Evolutionary conservation across 2,329 filamentous ascomycete genomes (phyloP).

Genomic region (Aspergillus sp.): DNA sequence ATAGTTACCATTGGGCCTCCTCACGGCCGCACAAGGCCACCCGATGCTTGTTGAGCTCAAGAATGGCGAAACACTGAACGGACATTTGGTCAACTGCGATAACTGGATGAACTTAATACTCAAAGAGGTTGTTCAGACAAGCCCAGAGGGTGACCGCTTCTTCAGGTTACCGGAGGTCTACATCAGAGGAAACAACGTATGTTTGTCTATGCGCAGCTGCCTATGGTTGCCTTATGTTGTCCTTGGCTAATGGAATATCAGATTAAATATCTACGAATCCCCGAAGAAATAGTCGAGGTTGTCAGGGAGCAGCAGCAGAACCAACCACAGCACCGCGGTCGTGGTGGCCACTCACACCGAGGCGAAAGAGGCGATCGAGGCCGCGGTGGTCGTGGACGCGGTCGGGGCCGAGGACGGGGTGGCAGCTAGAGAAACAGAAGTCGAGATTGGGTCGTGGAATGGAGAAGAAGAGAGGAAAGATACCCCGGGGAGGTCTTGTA

Average conservation of each 20-base stretch:
- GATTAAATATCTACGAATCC: slow-evolving; percentile 98
- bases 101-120: slow-evolving; percentile 99
- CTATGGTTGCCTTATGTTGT: background rate
- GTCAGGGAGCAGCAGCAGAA: slow-evolving; percentile 88
- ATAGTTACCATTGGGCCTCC: slow-evolving; percentile 67
- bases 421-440: slow-evolving; percentile 18
- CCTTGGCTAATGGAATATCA: slow-evolving; percentile 33
- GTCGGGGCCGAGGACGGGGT: slow-evolving; percentile 40
- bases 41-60: slow-evolving; percentile 98
- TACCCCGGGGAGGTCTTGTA: slow-evolving; percentile 28
- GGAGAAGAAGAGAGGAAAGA: slow-evolving; percentile 21
- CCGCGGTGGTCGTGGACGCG: slow-evolving; percentile 39
- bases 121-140: slow-evolving; percentile 96
- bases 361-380: slow-evolving; percentile 36
- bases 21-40: slow-evolving; percentile 94
- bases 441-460: no score
- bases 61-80: slow-evolving; percentile 95
- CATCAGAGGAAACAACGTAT: slow-evolving; percentile 92
- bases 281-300: slow-evolving; percentile 91
- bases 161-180: slow-evolving; percentile 89
- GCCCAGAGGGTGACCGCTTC: slow-evolving; percentile 90
- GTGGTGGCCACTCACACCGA: slow-evolving; percentile 35
- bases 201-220: slow-evolving; percentile 27
- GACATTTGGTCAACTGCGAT: slow-evolving; percentile 92
- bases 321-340: slow-evolving; percentile 45